Percentiles rank a stretch among this genome's conserved stretches.
Conservation (phyloP, 2,329 filamentous ascomycete genomes). For the Monilinia polystroma region DNA sequence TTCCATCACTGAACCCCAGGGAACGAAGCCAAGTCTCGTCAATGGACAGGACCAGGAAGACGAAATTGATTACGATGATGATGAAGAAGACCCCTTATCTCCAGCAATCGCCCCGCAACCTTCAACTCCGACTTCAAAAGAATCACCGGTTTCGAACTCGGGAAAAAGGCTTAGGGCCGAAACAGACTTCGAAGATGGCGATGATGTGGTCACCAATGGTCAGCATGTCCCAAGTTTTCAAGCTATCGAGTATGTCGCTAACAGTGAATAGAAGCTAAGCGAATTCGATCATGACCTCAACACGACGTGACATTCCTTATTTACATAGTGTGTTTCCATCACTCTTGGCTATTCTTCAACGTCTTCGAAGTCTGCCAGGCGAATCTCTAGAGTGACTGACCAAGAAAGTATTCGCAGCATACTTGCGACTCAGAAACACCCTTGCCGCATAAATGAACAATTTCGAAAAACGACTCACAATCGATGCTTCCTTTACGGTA, state of each 20-base stretch:
- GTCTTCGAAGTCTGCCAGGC: conserved; percentile 18
- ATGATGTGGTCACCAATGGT: conserved; percentile 32
- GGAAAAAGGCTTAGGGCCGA: conserved; percentile 37
- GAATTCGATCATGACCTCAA: conserved; percentile 34
- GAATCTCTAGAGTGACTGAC: conserved; percentile 6
- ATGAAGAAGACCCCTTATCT: conserved; percentile 21
- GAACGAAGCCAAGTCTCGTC: conserved; percentile 39
- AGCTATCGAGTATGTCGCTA: conserved; percentile 25
- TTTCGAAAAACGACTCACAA: not conserved
- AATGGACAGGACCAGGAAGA: conserved; percentile 33
- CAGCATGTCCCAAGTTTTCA: conserved; percentile 16
- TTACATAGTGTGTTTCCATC: conserved; percentile 14
- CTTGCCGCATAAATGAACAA: not conserved
- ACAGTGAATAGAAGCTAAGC: conserved; percentile 38
- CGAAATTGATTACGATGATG: conserved; percentile 38
- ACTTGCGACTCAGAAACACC: not conserved
- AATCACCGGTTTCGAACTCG: conserved; percentile 27
- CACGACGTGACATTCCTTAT: not conserved
- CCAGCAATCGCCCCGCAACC: conserved; percentile 13
- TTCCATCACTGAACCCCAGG: conserved; percentile 17
- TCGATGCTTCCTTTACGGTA: conserved; percentile 26
- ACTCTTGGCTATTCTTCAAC: conserved; percentile 2
- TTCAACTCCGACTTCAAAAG: conserved; percentile 18
- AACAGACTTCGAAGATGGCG: conserved; percentile 31
- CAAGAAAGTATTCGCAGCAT: not conserved